Evolutionary conservation across 345 rosid species (phyloP), one percentile per base, ranked within the genome.

Genomic region (Excoecaria agallocha): DNA sequence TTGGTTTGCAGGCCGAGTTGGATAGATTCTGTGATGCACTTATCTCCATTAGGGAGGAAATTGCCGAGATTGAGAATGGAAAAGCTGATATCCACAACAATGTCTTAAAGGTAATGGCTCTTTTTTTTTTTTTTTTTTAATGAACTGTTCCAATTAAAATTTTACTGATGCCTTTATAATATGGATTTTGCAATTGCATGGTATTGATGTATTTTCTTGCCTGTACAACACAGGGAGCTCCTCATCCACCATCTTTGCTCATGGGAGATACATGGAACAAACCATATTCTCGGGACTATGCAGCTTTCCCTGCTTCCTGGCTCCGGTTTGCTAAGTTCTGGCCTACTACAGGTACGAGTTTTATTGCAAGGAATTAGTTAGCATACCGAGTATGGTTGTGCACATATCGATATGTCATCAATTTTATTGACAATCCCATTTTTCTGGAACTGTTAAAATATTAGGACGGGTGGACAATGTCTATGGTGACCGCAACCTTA

Each of bases 281-380:
- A 66, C 96, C 99, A 8, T 96, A 96, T 81, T 83, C 97, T 19
- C 81, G 98, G 66, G 96, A 93, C 73, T 93, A 90, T 72, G 99
- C 99, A 19, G 98, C 96, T 70, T 93, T 89, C 90, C 97, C 98
- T 10, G 98, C 97, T 76, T 78, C 99, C 37, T 96, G 99, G 99
- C 98, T 96, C 78, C 92, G 90, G 1, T 62, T 73, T 45, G 82
- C 96, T 5, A 96, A 96, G 82, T 93, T 96, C 91, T 96, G 99
- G 99, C 99, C 99, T 37, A 76, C 80, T 69, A 93, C 99, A 67
- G 90, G 98, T 91, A 43, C 30, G 30, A 30, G 30, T 30, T 30
- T 30, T 2, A 30, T 30, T 30, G 30, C 30, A 30, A 30, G 30
- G 30, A 30, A 30, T 30, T 30, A 30, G 30, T 30, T 30, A 30